Conservation (phyloP, 139 green algal genomes). For the Picochlorum sp. region DNA sequence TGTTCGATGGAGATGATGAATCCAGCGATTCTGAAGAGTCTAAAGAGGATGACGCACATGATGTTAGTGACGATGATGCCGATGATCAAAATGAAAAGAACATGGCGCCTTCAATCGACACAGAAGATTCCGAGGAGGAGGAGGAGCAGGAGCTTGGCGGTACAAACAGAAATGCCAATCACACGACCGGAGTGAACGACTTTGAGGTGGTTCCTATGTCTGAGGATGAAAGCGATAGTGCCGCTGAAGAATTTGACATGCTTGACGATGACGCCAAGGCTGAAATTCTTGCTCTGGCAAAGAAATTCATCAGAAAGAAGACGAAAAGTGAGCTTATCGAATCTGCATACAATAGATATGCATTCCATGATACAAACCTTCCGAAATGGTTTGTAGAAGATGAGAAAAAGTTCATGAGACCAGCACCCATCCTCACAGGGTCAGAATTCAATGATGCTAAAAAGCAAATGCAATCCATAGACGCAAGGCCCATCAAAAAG, state of each 20-base stretch:
- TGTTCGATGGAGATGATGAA: conserved; percentile 26
- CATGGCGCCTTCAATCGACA: not conserved
- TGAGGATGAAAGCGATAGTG: conserved; percentile 27
- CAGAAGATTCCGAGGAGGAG: not conserved
- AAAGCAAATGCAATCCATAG: conserved; percentile 64
- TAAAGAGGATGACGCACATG: not conserved
- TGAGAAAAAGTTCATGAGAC: conserved; percentile 51
- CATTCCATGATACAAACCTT: conserved; percentile 74
- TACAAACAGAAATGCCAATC: not conserved
- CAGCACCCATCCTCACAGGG: conserved; percentile 14
- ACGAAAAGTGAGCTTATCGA: conserved; percentile 84
- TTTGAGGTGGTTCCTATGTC: conserved; percentile 43
- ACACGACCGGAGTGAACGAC: not conserved
- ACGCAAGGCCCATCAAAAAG: conserved; percentile 93
- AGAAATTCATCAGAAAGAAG: conserved; percentile 67
- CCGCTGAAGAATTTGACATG: conserved; percentile 37
- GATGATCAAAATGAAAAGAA: too few species aligned
- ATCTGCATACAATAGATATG: conserved; percentile 85
- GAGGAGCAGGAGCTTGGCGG: conserved; percentile 1
- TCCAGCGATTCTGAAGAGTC: conserved; percentile 3
- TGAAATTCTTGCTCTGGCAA: conserved; percentile 75
- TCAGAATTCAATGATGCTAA: conserved; percentile 79
- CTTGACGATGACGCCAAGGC: conserved; percentile 32
- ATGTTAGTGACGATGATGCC: too few species aligned
- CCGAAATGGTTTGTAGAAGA: conserved; percentile 88